These are phyloP conservation scores for Silene latifolia DNA, from an alignment of 148 eudicot species.

Conservation along the genomic window DNA sequence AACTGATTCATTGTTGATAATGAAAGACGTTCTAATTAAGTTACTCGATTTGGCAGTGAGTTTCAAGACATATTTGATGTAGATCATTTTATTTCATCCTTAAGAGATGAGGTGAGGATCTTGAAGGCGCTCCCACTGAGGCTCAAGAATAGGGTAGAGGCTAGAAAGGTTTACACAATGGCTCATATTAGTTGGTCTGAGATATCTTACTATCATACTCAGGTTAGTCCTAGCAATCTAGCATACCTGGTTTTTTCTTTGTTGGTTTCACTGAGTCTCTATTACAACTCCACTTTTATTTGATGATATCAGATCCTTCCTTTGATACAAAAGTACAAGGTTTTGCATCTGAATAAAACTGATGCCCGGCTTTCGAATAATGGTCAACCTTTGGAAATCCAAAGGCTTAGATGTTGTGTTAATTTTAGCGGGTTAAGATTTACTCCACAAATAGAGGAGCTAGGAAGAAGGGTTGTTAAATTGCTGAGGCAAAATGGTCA, in stretches of 20 bases:
- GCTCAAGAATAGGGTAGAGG: conserved; percentile 69
- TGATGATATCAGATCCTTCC: conserved; percentile 68
- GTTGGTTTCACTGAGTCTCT: background rate
- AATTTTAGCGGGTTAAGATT: conserved; percentile 69
- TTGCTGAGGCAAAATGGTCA: conserved; percentile 72
- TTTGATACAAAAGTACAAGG: conserved; percentile 69
- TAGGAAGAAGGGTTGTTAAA: conserved; percentile 68
- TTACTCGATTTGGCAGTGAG: conserved; percentile 52
- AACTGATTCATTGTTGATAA: background rate
- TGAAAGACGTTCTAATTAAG: conserved; percentile 15
- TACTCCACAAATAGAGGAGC: conserved; percentile 82
- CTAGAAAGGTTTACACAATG: conserved; percentile 63
- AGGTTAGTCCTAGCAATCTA: conserved; percentile 37
- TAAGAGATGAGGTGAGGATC: conserved; percentile 88
- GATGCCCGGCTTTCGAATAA: conserved; percentile 93
- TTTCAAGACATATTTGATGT: conserved; percentile 94
- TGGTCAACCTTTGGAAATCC: conserved; percentile 66
- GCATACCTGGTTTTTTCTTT: background rate
- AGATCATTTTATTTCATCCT: conserved; percentile 76
- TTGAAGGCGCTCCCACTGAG: conserved; percentile 82
- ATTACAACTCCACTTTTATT: conserved; percentile 9
- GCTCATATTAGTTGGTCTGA: conserved; percentile 95
- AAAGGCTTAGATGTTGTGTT: conserved; percentile 80
- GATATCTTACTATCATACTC: conserved; percentile 72
- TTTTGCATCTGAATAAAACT: conserved; percentile 80